These are phyloP conservation scores for Polygonum maritimum DNA, from an alignment of 148 eudicot genomes.

Conservation along the genomic window DNA sequence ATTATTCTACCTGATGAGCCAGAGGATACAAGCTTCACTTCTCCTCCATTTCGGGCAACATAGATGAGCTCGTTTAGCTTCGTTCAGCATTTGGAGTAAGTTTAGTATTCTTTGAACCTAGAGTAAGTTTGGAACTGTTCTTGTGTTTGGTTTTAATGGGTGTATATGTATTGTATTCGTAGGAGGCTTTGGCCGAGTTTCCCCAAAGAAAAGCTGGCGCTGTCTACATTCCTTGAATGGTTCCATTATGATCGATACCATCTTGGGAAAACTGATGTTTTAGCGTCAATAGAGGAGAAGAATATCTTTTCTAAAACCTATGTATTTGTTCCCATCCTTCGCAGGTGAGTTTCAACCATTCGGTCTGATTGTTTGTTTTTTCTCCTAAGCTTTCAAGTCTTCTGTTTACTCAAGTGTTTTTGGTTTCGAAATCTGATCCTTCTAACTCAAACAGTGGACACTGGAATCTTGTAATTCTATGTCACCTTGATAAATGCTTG, in stretches of 20 bases:
- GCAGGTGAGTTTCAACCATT: conserved; percentile 35
- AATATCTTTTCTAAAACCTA: conserved; percentile 56
- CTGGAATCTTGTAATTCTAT: conserved; percentile 60
- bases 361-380: not conserved
- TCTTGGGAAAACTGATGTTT: too few species aligned
- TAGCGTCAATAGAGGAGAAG: conserved; percentile 34
- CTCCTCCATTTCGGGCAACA: too few species aligned
- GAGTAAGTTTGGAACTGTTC: not conserved
- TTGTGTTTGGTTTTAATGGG: not conserved
- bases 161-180: not conserved
- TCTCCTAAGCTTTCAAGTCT: not conserved
- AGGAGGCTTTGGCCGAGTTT: conserved; percentile 43
- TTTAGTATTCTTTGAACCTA: not conserved
- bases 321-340: conserved; percentile 60
- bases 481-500: conserved; percentile 47
- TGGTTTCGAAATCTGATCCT: not conserved
- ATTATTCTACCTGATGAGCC: too few species aligned
- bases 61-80: not conserved
- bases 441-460: conserved; percentile 36
- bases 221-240: conserved; percentile 34
- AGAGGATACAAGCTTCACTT: too few species aligned
- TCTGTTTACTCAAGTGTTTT: not conserved
- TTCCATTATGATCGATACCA: conserved; percentile 40
- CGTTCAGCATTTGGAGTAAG: not conserved
- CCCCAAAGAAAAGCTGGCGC: conserved; percentile 28